Percentiles rank a stretch among this genome's conserved stretches.
Evolutionary conservation across 225 moss, liverwort and hornwort species (phyloP).

Genomic region (Straminergon stramineum): DNA sequence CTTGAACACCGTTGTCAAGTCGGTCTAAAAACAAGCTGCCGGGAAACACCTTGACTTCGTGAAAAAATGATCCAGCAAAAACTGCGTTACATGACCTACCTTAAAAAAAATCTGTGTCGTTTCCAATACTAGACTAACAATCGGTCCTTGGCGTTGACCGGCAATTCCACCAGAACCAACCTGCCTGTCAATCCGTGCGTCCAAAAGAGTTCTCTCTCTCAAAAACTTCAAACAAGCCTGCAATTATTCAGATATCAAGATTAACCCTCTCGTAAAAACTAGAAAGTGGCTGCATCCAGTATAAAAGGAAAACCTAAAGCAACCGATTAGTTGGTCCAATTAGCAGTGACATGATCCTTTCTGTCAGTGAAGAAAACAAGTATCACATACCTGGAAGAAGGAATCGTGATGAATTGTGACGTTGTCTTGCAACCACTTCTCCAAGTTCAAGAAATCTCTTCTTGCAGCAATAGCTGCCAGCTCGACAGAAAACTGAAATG

Average conservation of each 20-base stretch:
- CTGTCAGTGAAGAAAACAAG: background rate
- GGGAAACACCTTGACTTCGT: background rate
- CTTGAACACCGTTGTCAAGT: background rate
- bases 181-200: slow-evolving; percentile 45
- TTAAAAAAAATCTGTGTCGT: slow-evolving; percentile 75
- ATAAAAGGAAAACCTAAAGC: background rate
- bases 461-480: slow-evolving; percentile 76
- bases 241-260: slow-evolving; percentile 3
- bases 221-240: slow-evolving; percentile 89
- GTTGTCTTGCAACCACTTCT: slow-evolving; percentile 96
- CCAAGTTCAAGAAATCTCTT: slow-evolving; percentile 75
- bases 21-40: background rate
- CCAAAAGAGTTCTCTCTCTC: slow-evolving; percentile 62
- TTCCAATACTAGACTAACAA: slow-evolving; percentile 49
- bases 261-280: background rate
- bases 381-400: slow-evolving; percentile 61
- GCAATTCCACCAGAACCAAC: slow-evolving; percentile 20
- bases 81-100: slow-evolving; percentile 22
- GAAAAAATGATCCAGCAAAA: background rate
- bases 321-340: background rate
- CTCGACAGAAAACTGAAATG: slow-evolving; percentile 84
- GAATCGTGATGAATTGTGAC: slow-evolving; percentile 71
- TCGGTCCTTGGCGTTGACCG: slow-evolving; percentile 39
- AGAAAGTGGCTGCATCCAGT: background rate
- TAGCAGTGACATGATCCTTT: background rate